Base-by-base conservation (phyloP, 2,329 filamentous ascomycete genomes). In the Apiospora malaysiana region DNA sequence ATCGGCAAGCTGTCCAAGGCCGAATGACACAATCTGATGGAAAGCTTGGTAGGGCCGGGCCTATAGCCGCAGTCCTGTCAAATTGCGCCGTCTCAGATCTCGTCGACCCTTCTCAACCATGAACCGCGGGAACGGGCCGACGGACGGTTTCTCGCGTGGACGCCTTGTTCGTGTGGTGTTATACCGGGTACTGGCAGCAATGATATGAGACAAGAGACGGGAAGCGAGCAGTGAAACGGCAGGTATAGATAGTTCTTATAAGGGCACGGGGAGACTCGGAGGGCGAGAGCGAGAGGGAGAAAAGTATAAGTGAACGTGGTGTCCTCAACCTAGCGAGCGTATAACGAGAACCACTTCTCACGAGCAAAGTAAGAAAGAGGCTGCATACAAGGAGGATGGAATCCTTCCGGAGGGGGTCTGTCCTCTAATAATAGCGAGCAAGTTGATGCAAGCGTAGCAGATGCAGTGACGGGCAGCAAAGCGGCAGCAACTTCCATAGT, bases 111-210 rank as follows among this genome's bases (percentile, higher is more conserved):
- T 47, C 45, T 45, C 7, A 40, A 63, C 27, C 27, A 23, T n/a
- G 56, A 63, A 40, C 56, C 56, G 40, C 56, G 56, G 56, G 56
- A 63, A 40, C 56, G 56, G 56, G 56, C 56, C 56, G 56, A 40
- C 21, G 32, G 56, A n/a, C 32, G 56, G 56, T 63, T 40, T 63
- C 56, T 63, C 56, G 56, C 56, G 56, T 63, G 56, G 56, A 63
- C 40, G 56, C 56, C 32, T 63, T 63, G 56, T n/a, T 63, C 21
- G 56, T 63, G 56, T 63, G 56, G 56, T 63, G 56, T n/a, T 63
- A 40, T 63, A 9, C 10, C 32, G 32, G 56, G 18, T 40, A 63
- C 56, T 63, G 56, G 32, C 56, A 63, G 56, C 56, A 40, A 40
- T n/a, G 12, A 32, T 21, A 40, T n/a, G 32, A 40, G 27, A 63